Conservation (phyloP, 2,329 filamentous ascomycete species). For the Talaromyces atroroseus region DNA sequence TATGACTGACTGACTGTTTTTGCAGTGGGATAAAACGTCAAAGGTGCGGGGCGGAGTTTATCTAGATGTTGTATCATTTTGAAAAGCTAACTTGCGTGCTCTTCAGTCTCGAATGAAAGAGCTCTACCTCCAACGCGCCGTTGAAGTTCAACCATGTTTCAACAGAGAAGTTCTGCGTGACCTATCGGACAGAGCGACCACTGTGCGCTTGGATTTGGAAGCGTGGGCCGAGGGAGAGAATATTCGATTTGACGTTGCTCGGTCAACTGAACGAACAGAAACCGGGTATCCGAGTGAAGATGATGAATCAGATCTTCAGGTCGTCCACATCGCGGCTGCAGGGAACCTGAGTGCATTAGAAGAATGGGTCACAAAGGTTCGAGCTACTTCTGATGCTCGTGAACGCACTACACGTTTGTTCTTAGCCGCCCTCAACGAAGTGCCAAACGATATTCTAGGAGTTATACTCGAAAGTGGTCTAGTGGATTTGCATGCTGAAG, state of each 20-base stretch:
- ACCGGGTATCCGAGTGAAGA: constrained; percentile 64
- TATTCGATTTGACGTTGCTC: constrained; percentile 66
- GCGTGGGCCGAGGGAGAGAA: constrained; percentile 97
- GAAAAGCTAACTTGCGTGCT: background rate
- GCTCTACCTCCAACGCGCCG: constrained; percentile 87
- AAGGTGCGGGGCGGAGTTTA: constrained; percentile 54
- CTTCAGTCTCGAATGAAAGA: constrained; percentile 88
- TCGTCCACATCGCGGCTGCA: constrained; percentile 73
- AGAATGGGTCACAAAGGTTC: constrained; percentile 72
- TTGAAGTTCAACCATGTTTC: constrained; percentile 97
- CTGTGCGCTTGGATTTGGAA: constrained; percentile 87
- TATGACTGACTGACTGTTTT: constrained; percentile 6
- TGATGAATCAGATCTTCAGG: constrained; percentile 79
- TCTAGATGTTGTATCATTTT: constrained; percentile 11
- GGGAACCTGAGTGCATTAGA: constrained; percentile 72
- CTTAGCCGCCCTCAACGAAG: constrained; percentile 81
- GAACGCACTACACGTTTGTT: constrained; percentile 88
- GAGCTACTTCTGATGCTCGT: constrained; percentile 54
- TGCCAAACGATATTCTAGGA: constrained; percentile 67
- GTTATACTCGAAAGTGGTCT: constrained; percentile 73
- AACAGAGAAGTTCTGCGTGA: constrained; percentile 96
- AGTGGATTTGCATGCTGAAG: constrained; percentile 86
- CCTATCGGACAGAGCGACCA: constrained; percentile 92
- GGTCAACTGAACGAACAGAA: constrained; percentile 34
- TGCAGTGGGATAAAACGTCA: constrained; percentile 93